Evolutionary conservation across 2,329 filamentous ascomycete species (phyloP).

Genomic region (Penicillium sp.): DNA sequence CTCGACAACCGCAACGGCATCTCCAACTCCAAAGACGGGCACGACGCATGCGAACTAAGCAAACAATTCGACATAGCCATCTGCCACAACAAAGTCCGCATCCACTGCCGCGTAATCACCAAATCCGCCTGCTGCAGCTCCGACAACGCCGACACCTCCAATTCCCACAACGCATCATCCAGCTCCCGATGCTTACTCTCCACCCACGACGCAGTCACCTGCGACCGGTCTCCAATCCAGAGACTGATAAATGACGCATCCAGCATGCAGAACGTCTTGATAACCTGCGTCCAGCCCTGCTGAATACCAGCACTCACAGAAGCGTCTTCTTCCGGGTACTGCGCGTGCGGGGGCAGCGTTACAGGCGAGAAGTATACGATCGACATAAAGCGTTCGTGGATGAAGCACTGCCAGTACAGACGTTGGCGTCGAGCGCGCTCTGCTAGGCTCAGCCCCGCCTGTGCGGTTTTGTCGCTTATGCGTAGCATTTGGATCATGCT

Average conservation of each 20-base stretch:
- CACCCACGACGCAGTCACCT: constrained; percentile 46
- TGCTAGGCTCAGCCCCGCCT: constrained; percentile 31
- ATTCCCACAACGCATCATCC: constrained; percentile 40
- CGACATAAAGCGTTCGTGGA: constrained; percentile 58
- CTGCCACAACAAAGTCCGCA: constrained; percentile 51
- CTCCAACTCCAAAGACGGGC: constrained; percentile 40
- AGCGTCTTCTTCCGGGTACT: constrained; percentile 41
- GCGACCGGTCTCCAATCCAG: constrained; percentile 44
- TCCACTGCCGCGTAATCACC: constrained; percentile 52
- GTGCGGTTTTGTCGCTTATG: constrained; percentile 42
- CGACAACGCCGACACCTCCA: constrained; percentile 40
- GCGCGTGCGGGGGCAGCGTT: constrained; percentile 41
- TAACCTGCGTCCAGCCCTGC: constrained; percentile 47
- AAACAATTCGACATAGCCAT: constrained; percentile 51
- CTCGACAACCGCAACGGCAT: constrained; percentile 48
- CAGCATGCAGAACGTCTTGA: constrained; percentile 47
- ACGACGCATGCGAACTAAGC: constrained; percentile 33
- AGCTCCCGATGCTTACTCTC: constrained; percentile 48
- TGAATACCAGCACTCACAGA: constrained; percentile 37
- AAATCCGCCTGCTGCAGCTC: constrained; percentile 51
- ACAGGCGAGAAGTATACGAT: constrained; percentile 51
- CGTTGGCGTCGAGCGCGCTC: constrained; percentile 49
- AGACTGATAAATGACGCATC: constrained; percentile 47
- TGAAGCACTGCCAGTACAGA: constrained; percentile 57
- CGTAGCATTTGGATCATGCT: constrained; percentile 47